Evolutionary conservation across 2,329 filamentous ascomycete species (phyloP).

Genomic region (Microsporum ferrugineum): DNA sequence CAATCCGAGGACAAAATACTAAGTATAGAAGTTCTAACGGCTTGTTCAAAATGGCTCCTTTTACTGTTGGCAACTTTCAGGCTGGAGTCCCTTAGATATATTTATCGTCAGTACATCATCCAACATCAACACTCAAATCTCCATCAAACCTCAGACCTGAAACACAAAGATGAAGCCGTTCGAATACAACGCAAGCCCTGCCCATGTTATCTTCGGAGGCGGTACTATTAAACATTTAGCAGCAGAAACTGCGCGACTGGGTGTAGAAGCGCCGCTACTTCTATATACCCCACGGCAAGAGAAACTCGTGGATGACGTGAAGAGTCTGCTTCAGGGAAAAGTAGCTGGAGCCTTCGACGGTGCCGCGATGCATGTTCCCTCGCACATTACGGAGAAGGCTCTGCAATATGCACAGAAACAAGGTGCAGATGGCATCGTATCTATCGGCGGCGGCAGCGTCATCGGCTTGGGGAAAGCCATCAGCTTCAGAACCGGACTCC

Average conservation of each 20-base stretch:
- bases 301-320: constrained; percentile 36
- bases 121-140: no score
- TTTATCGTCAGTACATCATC: no score
- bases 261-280: constrained; percentile 41
- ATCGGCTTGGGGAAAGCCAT: constrained; percentile 52
- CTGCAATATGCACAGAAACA: constrained; percentile 36
- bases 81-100: no score
- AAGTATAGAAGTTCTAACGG: no score
- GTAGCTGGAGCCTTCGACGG: constrained; percentile 44
- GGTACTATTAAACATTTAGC: constrained; percentile 42
- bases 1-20: no score
- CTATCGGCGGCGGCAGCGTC: constrained; percentile 52
- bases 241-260: constrained; percentile 35
- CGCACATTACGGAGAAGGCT: constrained; percentile 46
- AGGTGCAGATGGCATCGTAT: constrained; percentile 46
- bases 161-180: constrained; percentile 26
- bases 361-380: constrained; percentile 54
- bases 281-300: constrained; percentile 47
- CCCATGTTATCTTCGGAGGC: constrained; percentile 46
- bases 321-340: constrained; percentile 35
- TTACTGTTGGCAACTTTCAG: no score
- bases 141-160: not conserved
- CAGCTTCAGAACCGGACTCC: constrained; percentile 42
- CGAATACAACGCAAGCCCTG: constrained; percentile 45
- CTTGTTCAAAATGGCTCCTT: no score